Evolutionary conservation across 31 red algal genomes (phyloP).

Genomic region (Porphyra umbilicalis): DNA sequence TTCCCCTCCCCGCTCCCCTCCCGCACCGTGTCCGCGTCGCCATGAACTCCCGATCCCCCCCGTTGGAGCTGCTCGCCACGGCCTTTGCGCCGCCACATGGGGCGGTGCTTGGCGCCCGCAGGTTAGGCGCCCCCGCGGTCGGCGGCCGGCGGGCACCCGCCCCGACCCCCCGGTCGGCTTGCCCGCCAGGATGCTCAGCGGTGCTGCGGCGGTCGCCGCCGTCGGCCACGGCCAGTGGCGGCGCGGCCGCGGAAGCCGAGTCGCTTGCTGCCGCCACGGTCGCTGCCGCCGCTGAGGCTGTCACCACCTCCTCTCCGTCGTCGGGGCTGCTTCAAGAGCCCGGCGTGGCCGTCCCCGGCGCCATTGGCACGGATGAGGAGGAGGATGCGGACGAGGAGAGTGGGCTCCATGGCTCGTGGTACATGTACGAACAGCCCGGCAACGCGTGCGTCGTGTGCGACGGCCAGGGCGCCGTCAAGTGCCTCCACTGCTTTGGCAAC

Average conservation of each 20-base stretch:
- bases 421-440: slow-evolving; percentile 51
- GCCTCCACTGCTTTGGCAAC: slow-evolving; percentile 79
- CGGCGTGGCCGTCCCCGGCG: not conserved
- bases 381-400: not conserved
- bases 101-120: not conserved
- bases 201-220: not conserved
- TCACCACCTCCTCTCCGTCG: not conserved
- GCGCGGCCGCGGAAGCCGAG: not conserved
- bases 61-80: not conserved
- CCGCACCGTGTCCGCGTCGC: not conserved
- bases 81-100: not conserved
- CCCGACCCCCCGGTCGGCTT: not conserved
- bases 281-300: not conserved
- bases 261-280: not conserved
- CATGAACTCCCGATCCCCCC: not conserved
- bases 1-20: too few species aligned
- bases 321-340: not conserved
- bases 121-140: not conserved
- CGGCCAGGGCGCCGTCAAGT: slow-evolving; percentile 40
- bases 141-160: not conserved
- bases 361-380: not conserved
- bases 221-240: not conserved
- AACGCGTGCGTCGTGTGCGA: slow-evolving; percentile 67
- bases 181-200: not conserved
- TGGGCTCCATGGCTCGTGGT: slow-evolving; percentile 40